Base-by-base conservation (phyloP, 2,329 filamentous ascomycete genomes). In the Malbranchea zuffiana region DNA sequence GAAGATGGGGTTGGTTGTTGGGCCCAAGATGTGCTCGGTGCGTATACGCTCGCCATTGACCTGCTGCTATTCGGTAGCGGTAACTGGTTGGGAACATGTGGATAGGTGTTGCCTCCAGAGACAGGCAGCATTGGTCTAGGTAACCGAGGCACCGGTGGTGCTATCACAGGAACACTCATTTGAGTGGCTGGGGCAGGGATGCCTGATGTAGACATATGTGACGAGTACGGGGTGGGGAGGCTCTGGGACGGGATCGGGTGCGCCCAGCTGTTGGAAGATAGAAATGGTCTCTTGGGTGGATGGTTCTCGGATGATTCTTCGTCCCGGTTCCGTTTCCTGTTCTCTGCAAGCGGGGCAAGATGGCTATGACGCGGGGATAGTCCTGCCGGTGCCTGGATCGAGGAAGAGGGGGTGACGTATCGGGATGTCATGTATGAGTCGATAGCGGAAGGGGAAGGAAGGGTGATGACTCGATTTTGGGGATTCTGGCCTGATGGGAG, bases 41-140 rank as follows among this genome's bases (percentile, higher is more conserved):
- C 69, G 55, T 82, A 94, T 1, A 86, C 79, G 12, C 81, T 75
- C 5, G 80, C 72, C 78, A 93, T 87, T 6, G 84, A 74, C 32
- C 82, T 75, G 16, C 17, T 17, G 16, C 17, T 17, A 11, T 34
- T 27, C 6, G 36, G 37, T 11, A 43, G 17, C 17, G 25, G 38
- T 15, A 40, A 27, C 24, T 41, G 41, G n/a, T 26, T 35, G 6
- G 34, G 26, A 6, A 33, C 15, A 15, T 13, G 21, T n/a, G 28
- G 11, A n/a, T 10, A 28, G 29, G 60, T 49, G 52, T 40, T 33
- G 37, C 51, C 64, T 2, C 75, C 75, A 37, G 79, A 72, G 28
- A 82, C 63, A 6, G 77, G 74, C n/a, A 87, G 68, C 43, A 79
- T 81, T 16, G 82, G 82, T 3, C 80, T 70, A 11, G 81, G 76